Base-by-base conservation (phyloP, 2,329 filamentous ascomycete species). In the Botryosphaeria dothidea region DNA sequence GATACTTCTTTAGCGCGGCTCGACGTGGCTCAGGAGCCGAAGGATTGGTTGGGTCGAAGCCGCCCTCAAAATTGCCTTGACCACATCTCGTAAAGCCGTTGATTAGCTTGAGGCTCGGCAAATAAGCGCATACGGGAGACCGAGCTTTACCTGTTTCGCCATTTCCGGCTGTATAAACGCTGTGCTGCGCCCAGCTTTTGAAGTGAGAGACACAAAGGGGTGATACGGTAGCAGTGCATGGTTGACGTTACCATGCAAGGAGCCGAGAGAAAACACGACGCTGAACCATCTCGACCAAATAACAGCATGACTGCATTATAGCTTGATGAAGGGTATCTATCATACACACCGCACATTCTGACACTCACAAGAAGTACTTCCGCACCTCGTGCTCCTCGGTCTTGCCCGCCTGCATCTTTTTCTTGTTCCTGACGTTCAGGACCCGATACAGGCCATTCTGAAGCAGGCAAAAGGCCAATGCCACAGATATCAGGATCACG, bases 381-480 rank as follows among this genome's bases (percentile, higher is more conserved):
- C 56, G 56, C 23, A 46, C 56, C 13, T 60, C 41, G 8, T 45
- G 9, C 41, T 36, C 56, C 13, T 19, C 23, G 23, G 38, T 27
- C 5, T 31, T 45, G 17, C 56, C 56, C 2, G 25, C 25, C 13
- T 60, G 19, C 3, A 60, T 19, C 25, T 46, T 60, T 38, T 46
- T 46, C 41, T 23, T 60, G 56, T 46, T 60, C 25, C 17, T 13
- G 11, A 45, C 2, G 17, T 70, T 69, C 29, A 68, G 43, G 5
- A 66, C 13, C 15, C 66, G 46, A 46, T 70, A 70, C 49, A 68
- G 61, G 1, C 56, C 54, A 58, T 69, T 70, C 15, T 61, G 65
- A 21, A 65, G 23, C n/a, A 67, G 17, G 4, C 43, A 52, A 23
- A 51, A 62, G n/a, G 58, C 41, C 21, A 70, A 19, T 21, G 57